phyloP scores from a whole-genome alignment of 805 yeast species.

The Metschnikowia corniflorae region DNA sequence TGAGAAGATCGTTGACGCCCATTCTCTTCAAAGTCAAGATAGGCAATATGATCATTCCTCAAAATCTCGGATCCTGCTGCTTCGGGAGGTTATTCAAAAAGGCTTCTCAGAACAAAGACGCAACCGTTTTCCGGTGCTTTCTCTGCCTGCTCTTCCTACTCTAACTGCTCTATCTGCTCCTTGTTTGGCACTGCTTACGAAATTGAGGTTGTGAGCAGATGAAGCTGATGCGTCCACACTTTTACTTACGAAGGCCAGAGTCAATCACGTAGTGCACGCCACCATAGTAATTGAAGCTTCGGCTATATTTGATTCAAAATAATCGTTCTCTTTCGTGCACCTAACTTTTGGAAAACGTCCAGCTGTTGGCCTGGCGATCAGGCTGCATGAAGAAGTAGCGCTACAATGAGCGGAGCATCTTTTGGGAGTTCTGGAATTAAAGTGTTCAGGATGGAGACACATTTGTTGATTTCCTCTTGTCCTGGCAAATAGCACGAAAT shows the following conservation, averaged over 20 bases:
- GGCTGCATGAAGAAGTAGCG: constrained; percentile 91
- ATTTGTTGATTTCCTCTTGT: constrained; percentile 94
- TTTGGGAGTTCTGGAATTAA: constrained; percentile 64
- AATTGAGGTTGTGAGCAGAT: constrained; percentile 85
- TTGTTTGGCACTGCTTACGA: constrained; percentile 91
- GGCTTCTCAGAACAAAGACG: constrained; percentile 76
- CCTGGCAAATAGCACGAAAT: constrained; percentile 92
- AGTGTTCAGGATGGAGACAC: constrained; percentile 57
- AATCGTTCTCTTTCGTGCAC: constrained; percentile 72
- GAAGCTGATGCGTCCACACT: constrained; percentile 91
- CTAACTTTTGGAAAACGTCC: constrained; percentile 66
- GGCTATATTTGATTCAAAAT: constrained; percentile 90
- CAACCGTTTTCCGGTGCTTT: constrained; percentile 80
- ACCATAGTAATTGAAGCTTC: constrained; percentile 96
- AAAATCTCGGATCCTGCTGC: constrained; percentile 94
- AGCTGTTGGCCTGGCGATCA: constrained; percentile 82
- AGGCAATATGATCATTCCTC: constrained; percentile 78
- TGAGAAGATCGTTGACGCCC: constrained; percentile 76
- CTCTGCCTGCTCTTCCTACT: constrained; percentile 99
- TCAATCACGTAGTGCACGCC: constrained; percentile 93
- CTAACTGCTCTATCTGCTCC: constrained; percentile 99
- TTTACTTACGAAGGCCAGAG: constrained; percentile 87
- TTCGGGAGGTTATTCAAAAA: constrained; percentile 53
- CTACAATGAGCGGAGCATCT: constrained; percentile 70
- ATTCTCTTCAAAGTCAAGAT: constrained; percentile 77